phyloP scores from a whole-genome alignment of 768 basidiomycete genomes.

The Lentinus tigrinus region DNA sequence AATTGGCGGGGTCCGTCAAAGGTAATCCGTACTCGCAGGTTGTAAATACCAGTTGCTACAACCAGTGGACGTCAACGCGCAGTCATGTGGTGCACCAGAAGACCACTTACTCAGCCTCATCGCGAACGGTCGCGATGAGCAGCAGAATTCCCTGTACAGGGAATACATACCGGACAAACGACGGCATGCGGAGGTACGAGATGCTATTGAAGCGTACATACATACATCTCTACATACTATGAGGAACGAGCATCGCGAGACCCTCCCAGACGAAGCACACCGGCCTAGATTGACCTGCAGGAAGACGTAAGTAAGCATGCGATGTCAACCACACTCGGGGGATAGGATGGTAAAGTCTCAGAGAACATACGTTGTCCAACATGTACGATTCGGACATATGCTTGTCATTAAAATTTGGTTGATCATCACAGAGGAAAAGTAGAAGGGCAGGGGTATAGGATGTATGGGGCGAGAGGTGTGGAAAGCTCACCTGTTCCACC shows the following conservation, averaged over 20 bases:
- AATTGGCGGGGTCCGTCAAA: too few species aligned
- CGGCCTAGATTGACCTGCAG: not conserved
- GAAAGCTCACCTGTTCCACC: constrained; percentile 5
- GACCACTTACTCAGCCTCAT: constrained; percentile 65
- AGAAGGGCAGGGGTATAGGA: too few species aligned
- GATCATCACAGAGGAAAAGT: constrained; percentile 46
- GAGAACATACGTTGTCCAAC: constrained; percentile 50
- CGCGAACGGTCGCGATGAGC: constrained; percentile 85
- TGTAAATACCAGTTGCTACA: too few species aligned
- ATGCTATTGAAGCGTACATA: too few species aligned
- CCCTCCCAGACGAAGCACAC: too few species aligned
- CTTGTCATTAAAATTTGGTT: constrained; percentile 49
- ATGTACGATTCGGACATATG: constrained; percentile 69
- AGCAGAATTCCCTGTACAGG: constrained; percentile 85
- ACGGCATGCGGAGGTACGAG: too few species aligned
- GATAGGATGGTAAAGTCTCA: constrained; percentile 37
- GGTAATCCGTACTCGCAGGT: too few species aligned
- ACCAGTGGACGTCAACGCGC: too few species aligned
- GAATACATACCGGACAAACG: too few species aligned
- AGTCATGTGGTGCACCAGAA: not conserved
- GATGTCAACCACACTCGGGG: not conserved
- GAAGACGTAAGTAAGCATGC: not conserved
- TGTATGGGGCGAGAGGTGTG: not conserved
- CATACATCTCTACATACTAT: too few species aligned
- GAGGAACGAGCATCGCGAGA: too few species aligned